These are phyloP conservation scores for Ascochyta rabiei DNA, from an alignment of 2,329 filamentous ascomycete genomes.

Conservation along the genomic window DNA sequence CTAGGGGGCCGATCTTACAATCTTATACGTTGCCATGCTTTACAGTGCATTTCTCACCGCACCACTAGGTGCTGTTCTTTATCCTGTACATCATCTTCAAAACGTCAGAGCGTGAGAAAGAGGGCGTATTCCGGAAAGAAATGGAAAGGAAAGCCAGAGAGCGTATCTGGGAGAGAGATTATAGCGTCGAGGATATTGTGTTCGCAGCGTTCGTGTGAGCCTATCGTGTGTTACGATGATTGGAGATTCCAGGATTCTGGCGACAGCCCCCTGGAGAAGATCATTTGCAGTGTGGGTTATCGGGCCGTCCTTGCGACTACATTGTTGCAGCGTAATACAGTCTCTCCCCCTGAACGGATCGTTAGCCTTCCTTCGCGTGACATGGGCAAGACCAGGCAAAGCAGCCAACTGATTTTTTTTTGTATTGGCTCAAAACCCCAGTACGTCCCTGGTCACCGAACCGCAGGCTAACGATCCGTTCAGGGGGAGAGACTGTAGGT, in stretches of 20 bases:
- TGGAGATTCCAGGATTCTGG: not conserved
- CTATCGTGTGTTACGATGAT: not conserved
- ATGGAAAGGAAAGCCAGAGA: not conserved
- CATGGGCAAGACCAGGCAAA: no score
- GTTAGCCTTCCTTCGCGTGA: no score
- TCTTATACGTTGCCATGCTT: not conserved
- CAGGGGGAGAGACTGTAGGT: no score
- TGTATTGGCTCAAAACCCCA: no score
- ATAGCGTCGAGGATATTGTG: not conserved
- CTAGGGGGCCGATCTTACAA: no score
- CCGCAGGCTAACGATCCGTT: no score
- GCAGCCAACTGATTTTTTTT: no score
- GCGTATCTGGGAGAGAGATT: not conserved
- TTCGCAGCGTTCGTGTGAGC: not conserved
- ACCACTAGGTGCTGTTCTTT: not conserved
- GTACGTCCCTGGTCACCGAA: no score
- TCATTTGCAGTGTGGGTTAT: not conserved
- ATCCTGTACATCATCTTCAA: constrained; percentile 1
- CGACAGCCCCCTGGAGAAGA: not conserved
- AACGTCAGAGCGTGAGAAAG: not conserved
- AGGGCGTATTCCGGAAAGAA: not conserved
- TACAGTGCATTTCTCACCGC: not conserved
- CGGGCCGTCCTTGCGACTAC: constrained; percentile 6
- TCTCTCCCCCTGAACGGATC: no score
- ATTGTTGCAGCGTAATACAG: not conserved